Evolutionary conservation across 768 basidiomycete species (phyloP).

Genomic region (Clitopilus hobsonii): DNA sequence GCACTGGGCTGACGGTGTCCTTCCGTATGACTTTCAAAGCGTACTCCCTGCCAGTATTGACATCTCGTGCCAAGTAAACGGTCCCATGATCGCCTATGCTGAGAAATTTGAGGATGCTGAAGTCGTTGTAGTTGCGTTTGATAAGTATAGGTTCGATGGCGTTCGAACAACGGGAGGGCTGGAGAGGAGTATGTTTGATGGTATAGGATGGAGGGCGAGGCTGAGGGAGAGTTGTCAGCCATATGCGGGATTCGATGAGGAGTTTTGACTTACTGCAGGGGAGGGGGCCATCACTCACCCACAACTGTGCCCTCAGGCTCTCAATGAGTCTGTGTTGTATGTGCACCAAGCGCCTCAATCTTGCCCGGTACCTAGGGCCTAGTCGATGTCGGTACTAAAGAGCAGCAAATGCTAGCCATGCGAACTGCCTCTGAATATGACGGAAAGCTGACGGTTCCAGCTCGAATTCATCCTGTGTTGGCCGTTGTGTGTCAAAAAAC

Average conservation of each 20-base stretch:
- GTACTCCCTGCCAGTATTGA: constrained; percentile 7
- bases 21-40: constrained; percentile 17
- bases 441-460: no score
- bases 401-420: no score
- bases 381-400: no score
- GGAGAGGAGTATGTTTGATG: background rate
- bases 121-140: background rate
- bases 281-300: background rate
- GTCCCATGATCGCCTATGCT: constrained; percentile 1
- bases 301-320: no score
- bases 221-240: background rate
- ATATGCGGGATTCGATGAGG: no score
- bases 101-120: background rate
- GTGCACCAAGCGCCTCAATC: no score
- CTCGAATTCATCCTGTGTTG: no score
- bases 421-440: no score
- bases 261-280: background rate
- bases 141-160: background rate
- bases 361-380: no score
- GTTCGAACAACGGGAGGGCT: background rate
- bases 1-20: background rate
- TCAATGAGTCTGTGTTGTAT: no score
- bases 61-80: constrained; percentile 15
- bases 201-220: background rate
- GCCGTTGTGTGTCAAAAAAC: background rate